Base-by-base conservation (phyloP, 306 rosid species). In the Sphenostylis stenocarpa region DNA sequence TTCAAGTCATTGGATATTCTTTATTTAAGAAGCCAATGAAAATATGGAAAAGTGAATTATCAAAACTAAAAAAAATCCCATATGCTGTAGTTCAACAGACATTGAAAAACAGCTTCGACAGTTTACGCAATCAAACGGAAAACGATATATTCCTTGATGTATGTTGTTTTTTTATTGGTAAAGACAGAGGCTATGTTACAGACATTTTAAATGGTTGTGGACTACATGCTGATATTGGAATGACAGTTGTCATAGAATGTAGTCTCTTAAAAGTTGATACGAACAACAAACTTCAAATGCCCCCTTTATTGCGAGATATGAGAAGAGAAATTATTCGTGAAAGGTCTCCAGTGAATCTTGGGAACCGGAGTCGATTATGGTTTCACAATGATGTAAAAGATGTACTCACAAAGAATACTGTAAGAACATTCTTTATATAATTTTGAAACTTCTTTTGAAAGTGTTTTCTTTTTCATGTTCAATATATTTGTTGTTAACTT, bases 131-230 rank as follows among this genome's bases (percentile, higher is more conserved):
- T 55, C 21, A 34, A 0, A 58, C 24, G 12, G 14, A 60, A 1
- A 76, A 57, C 17, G 82, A 78, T 28, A 82, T 82, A 45, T 85
- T 85, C 12, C 82, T 79, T 31, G 86, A 85, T n/a, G 41, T 85
- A 52, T 65, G 77, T 5, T 82, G 82, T 48, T 82, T 75, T 72
- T 82, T 85, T 39, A 58, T 78, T 16, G 86, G 84, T 7, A 56
- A 53, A 81, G 51, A 78, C 6, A 55, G 3, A 12, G 20, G 47
- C 0, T 13, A 57, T 2, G 88, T 79, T 3, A 64, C 19, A 1
- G 4, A 66, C 14, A 56, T 79, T 17, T 6, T 82, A 3, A 69
- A 82, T 23, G 86, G 82, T 0, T 85, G 84, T 71, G 80, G 70
- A 1, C 33, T 79, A 0, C 70, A 5, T 72, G 72, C 86, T 57